Base-by-base conservation (phyloP, 2,329 filamentous ascomycete genomes). In the Nemania sp. region DNA sequence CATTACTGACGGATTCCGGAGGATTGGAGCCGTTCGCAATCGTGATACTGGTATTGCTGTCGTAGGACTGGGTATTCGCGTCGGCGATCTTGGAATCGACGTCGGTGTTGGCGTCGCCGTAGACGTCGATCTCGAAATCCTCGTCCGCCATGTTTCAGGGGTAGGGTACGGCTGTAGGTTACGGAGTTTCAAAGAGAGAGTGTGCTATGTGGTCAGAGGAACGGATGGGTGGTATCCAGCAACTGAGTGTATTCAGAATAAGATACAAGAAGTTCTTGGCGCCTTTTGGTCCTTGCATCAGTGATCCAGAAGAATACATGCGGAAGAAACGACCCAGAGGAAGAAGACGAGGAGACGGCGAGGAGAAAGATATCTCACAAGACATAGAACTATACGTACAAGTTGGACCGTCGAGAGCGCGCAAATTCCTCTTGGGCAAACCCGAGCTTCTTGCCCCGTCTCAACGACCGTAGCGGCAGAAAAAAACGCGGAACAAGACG, bases 51-150 rank as follows among this genome's bases (percentile, higher is more conserved):
- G 76, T 72, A 58, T 77, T 78, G 55, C 61, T 69, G 10, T 74
- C 72, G 56, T 73, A 74, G 47, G 74, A 75, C 45, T 80, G 76
- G 42, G 75, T 72, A 59, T 77, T 74, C 34, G 77, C 71, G 42
- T 79, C 74, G 43, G 75, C 69, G 32, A 53, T 46, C 50, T 67
- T 71, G 17, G 67, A 54, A 10, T 78, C 75, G 60, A 80, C 76
- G 21, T 83, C 79, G 58, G 78, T 76, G 62, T 77, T 78, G 60
- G 80, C 78, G 69, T 89, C 87, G 69, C 86, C 87, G 71, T 90
- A 90, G 70, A 90, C 87, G 68, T 90, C 87, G 76, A 90, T 89
- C 69, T 90, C 87, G 74, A 88, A 89, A 69, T 89, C 86, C 70
- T 89, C 86, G 69, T 90, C 87, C 68, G 87, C 85, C 87, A 89